Conservation (phyloP, 768 basidiomycete genomes). For the Kwoniella heveanensis region DNA sequence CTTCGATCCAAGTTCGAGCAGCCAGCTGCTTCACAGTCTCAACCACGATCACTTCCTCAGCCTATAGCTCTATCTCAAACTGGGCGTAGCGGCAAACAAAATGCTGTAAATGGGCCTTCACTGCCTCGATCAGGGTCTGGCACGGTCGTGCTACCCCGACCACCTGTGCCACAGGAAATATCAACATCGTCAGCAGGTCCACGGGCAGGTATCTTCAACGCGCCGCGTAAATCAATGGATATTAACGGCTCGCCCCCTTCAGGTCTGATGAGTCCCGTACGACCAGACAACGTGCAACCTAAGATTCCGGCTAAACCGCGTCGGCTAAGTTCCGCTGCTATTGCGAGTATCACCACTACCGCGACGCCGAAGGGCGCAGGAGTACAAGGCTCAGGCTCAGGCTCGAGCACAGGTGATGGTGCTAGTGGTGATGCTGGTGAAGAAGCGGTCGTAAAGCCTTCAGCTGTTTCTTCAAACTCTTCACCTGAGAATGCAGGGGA, state of each 20-base stretch:
- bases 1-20: neutral
- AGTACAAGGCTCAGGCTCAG: too few species aligned
- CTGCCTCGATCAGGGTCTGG: slow-evolving; percentile 7
- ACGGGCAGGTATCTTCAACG: neutral
- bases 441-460: too few species aligned
- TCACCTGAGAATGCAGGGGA: neutral
- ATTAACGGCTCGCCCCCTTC: slow-evolving; percentile 32
- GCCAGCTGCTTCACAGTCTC: neutral
- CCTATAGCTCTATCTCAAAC: too few species aligned
- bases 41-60: too few species aligned
- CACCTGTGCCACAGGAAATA: too few species aligned
- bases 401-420: too few species aligned
- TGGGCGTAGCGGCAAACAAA: too few species aligned
- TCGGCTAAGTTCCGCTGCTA: slow-evolving; percentile 6
- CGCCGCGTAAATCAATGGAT: slow-evolving; percentile 22
- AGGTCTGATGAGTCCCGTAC: slow-evolving; percentile 26
- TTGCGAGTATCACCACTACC: neutral
- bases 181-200: too few species aligned
- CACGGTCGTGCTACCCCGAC: too few species aligned
- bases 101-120: neutral
- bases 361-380: neutral
- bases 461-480: neutral
- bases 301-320: slow-evolving; percentile 10
- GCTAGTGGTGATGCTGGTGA: neutral
- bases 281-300: slow-evolving; percentile 17